Evolutionary conservation across 31 red algal species (phyloP), one percentile per base, ranked within the genome.

Genomic region (Asparagopsis taxiformis): DNA sequence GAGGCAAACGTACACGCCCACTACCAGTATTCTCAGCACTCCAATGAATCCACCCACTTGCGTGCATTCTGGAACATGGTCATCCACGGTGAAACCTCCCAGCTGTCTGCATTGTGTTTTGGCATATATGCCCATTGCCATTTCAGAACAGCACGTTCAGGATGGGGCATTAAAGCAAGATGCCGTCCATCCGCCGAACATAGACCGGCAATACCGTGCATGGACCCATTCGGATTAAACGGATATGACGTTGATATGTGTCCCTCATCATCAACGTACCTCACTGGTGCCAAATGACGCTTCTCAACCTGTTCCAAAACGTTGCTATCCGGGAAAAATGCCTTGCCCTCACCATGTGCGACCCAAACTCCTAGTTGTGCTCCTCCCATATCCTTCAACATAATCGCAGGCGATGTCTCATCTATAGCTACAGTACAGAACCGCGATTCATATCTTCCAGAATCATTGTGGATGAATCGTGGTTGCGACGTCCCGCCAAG

Each of bases 91-190:
- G 80, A 87, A 13, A 71, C 88, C 52, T 80, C 53, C 39, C 72
- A 59, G 52, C 50, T 21, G 23, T 74, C 75, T 0, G 59, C 62
- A 28, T 55, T 32, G 5, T 76, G 89, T 30, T 57, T 56, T 11
- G 97, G 89, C 59, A 91, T 32, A 35, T 85, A 89, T 36, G 68
- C 82, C 97, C 97, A 99, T 68, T 99, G 92, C 92, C 92, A 99
- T 46, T 74, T 79, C 34, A 86, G 74, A 31, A 93, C 75, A 43
- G 84, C 77, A 48, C 97, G 85, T 65, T 99, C 97, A 4, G 97
- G 97, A 54, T 99, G 97, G 28, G 97, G 97, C 97, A 99, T 99
- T 81, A 99, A 81, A n/a, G 97, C 97, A 63, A 99, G 59, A 62
- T 99, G 97, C 37, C 97, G 68, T 46, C 97, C 97, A 69, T 99